Base-by-base conservation (phyloP, 768 basidiomycete genomes). In the Atractiella rhizophila region DNA sequence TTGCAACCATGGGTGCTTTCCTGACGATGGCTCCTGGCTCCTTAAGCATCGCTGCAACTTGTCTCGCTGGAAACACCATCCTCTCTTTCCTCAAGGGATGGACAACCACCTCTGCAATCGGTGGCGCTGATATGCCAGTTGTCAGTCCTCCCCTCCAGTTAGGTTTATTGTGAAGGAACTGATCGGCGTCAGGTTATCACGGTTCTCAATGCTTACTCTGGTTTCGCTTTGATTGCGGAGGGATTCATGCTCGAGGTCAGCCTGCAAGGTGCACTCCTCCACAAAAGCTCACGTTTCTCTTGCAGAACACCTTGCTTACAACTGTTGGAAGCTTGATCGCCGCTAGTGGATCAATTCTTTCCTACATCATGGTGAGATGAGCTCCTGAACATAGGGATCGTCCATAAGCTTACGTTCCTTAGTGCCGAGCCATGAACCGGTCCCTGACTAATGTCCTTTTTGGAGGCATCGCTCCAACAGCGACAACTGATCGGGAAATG, bases 401-500 rank as follows among this genome's bases (percentile, higher is more conserved):
- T n/a, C n/a, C n/a, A n/a, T n/a, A n/a, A n/a, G n/a, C 18, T 34
- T 34, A 16, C n/a, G 12, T 4, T 38, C 37, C 34, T 15, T 44
- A 83, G 81, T 85, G 81, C 53, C 73, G 81, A 42, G 80, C 81
- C 13, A 85, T 85, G 81, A 85, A 85, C 60, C 68, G 81, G 29
- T 81, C 77, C 10, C 60, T 78, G 42, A 67, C 71, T 15, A 85
- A 83, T 48, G 81, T 83, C 15, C 64, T 85, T 8, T 85, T 85
- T 54, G 81, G 81, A 29, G 81, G 81, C n/a, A 76, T 81, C 24
- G 64, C 66, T 7, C 63, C 73, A 4, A 49, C 56, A 4, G 35
- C 44, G 11, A 62, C 62, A 10, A 63, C 69, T 7, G 58, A 60
- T 4, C 71, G 74, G 45, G 74, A 78, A 58, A 79, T 82, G n/a